Base-by-base conservation (phyloP, 768 basidiomycete species). In the Boletus sensibilis region DNA sequence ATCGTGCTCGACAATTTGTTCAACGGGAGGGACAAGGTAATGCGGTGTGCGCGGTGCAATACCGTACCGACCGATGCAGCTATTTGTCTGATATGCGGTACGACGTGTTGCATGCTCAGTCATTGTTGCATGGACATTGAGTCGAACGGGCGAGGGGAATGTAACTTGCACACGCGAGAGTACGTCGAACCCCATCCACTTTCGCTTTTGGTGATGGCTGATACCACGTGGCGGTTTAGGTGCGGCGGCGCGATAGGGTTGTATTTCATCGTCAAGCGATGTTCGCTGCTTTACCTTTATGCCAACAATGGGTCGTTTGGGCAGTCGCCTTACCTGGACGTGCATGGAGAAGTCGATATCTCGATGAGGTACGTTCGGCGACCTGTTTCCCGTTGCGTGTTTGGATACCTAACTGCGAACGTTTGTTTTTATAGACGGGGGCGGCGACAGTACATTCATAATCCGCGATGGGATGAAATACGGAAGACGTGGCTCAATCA, bases 91-190 rank as follows among this genome's bases (percentile, higher is more conserved):
- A 78, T 94, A 49, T 99, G 97, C 62, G 97, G 97, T 0, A 77
- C 84, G 46, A 85, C 88, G 14, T 84, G 90, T 11, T 98, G 97
- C 67, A 82, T 95, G 77, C 89, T 93, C 68, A 92, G 92, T 62
- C 87, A 94, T 59, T 99, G 97, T 66, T 99, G 97, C 69, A 76
- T 79, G 61, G 93, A 94, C 59, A 64, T 72, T 49, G 79, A 77
- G 18, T 76, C 79, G 16, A 76, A 61, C 23, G 75, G 76, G 39
- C 77, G 87, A 25, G 97, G 96, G 29, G 96, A 99, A 67, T 98
- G 95, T 70, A 99, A 98, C 69, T 83, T 90, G 79, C 97, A 98
- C 68, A 91, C 88, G 49, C 80, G 94, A 81, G 89, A 92, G 96
- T 97, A 67, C 68, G 94, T 86, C 21, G 20, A 20, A 23, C 20